Conservation (phyloP, 2,329 filamentous ascomycete genomes). For the Colletotrichum australisinense region DNA sequence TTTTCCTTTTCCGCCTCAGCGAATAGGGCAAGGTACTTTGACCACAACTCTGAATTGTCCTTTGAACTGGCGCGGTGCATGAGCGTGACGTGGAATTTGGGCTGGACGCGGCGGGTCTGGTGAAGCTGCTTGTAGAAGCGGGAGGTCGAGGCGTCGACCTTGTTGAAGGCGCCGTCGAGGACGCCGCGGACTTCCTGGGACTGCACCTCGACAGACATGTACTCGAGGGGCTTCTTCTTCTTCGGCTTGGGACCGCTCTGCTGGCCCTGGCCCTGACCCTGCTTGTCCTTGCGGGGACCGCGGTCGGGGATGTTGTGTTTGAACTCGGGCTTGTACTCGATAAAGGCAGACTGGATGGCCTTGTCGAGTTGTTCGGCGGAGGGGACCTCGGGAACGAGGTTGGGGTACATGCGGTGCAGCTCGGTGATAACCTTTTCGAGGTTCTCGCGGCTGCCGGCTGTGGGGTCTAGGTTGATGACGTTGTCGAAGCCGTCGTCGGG, state of each 20-base stretch:
- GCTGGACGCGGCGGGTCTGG: constrained; percentile 79
- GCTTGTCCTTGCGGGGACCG: constrained; percentile 50
- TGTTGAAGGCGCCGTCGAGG: constrained; percentile 77
- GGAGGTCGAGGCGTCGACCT: constrained; percentile 54
- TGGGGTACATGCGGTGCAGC: constrained; percentile 82
- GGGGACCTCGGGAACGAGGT: constrained; percentile 78
- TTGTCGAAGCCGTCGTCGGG: constrained; percentile 88
- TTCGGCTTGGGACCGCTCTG: constrained; percentile 44
- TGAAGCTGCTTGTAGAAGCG: constrained; percentile 82
- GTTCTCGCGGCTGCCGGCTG: constrained; percentile 82
- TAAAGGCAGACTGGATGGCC: constrained; percentile 80
- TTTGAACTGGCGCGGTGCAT: constrained; percentile 79
- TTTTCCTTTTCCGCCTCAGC: constrained; percentile 49
- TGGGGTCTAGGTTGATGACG: constrained; percentile 86
- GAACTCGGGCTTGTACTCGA: constrained; percentile 81
- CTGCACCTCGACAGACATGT: constrained; percentile 64
- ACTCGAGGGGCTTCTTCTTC: constrained; percentile 65
- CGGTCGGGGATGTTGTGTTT: constrained; percentile 79
- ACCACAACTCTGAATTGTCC: constrained; percentile 78
- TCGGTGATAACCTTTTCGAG: constrained; percentile 81
- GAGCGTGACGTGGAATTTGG: constrained; percentile 92
- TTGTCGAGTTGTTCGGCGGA: constrained; percentile 79
- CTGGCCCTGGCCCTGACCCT: constrained; percentile 39
- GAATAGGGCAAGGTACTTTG: constrained; percentile 74
- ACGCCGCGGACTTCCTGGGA: constrained; percentile 57